Evolutionary conservation across 768 basidiomycete species (phyloP), one percentile per base, ranked within the genome.

Genomic region (Udeniomyces megalosporus): DNA sequence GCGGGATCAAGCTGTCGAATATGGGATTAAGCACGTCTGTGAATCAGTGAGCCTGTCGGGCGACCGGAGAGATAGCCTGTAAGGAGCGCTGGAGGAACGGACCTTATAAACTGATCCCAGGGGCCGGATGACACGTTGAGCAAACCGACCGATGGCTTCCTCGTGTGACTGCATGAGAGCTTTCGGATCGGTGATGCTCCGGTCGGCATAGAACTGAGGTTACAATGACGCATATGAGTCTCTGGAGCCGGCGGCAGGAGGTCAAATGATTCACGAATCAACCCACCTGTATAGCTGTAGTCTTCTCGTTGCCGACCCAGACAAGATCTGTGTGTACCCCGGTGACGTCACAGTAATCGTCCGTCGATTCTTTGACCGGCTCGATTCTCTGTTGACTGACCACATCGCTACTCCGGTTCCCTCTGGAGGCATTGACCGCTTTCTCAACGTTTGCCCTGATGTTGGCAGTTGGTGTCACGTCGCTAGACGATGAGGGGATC

Each of bases 81-180:
- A 1, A 24, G 42, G 38, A 29, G 20, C 4, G 45, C 11, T 35
- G 1, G 6, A 14, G n/a, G 3, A 17, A 67, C 71, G 31, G 45
- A 73, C 71, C 61, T 79, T 78, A 72, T 88, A 97, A 17, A 92
- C 77, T 32, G 77, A 71, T 4, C 81, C 78, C 22, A 96, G 77
- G 0, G 83, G 81, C 0, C 74, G 73, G 58, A 91, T 76, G 42
- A 91, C 74, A 1, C 69, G 65, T 56, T 81, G 76, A 26, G 88
- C 80, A 71, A 95, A 91, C 22, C 88, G 81, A 28, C 80, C 80
- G 22, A 88, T 74, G 0, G 78, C 70, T 34, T 81, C 65, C 46
- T 65, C 67, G 29, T 68, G 66, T 5, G 32, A 44, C 1, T 1
- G 29, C 24, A 63, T 35, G 44, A 63, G 55, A 5, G 35, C 50